Percentiles rank a stretch among this genome's conserved stretches.
These are phyloP conservation scores for Aspergillus melleus DNA, from an alignment of 2,329 filamentous ascomycete genomes.

Conservation along the genomic window DNA sequence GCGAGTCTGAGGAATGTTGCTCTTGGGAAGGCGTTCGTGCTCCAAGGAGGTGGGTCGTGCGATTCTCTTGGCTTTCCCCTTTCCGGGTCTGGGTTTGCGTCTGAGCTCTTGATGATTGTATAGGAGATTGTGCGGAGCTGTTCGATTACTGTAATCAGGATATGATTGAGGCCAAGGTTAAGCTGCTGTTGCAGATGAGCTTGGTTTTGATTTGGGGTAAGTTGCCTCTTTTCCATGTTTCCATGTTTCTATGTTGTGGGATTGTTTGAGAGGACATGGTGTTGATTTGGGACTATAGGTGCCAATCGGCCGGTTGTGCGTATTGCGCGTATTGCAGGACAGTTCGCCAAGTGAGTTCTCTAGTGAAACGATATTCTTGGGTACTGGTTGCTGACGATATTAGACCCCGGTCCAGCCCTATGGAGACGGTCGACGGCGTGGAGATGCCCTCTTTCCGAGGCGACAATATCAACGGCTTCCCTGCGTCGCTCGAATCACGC, in stretches of 20 bases:
- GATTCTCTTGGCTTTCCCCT: constrained; percentile 3
- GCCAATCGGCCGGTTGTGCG: constrained; percentile 79
- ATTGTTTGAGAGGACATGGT: not conserved
- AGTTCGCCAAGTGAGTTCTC: constrained; percentile 75
- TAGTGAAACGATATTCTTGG: not conserved
- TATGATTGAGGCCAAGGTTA: constrained; percentile 94
- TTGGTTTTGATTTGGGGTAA: constrained; percentile 84
- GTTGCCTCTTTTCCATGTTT: constrained; percentile 28
- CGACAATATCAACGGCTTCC: constrained; percentile 91
- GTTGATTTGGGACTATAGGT: constrained; percentile 27
- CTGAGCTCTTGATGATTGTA: not conserved
- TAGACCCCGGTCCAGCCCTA: constrained; percentile 78
- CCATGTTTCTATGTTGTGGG: constrained; percentile 27
- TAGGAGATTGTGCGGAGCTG: constrained; percentile 84
- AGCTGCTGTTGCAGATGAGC: constrained; percentile 95
- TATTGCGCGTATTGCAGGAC: constrained; percentile 93
- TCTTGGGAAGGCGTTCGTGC: constrained; percentile 83
- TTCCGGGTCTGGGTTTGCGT: not conserved
- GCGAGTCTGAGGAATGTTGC: constrained; percentile 81
- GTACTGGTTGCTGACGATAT: constrained; percentile 1
- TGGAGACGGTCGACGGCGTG: constrained; percentile 75
- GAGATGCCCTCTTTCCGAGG: constrained; percentile 89
- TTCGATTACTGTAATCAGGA: constrained; percentile 93
- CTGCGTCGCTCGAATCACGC: constrained; percentile 63
- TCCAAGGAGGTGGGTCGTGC: constrained; percentile 71